Base-by-base conservation (phyloP, 2,329 filamentous ascomycete species). In the Penicillium rolfsii region DNA sequence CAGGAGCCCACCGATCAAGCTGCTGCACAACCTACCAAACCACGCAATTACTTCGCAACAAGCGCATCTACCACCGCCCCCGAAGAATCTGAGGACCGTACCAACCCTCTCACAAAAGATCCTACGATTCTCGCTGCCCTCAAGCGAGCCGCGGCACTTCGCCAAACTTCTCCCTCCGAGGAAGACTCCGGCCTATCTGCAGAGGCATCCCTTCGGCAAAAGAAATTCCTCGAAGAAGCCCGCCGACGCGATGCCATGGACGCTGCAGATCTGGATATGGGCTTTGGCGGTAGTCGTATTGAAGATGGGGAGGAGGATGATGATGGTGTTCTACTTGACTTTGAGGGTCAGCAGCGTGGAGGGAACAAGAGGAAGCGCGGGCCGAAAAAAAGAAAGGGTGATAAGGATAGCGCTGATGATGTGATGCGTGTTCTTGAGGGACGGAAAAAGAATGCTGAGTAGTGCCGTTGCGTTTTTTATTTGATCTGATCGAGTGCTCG, bases 191-290 rank as follows among this genome's bases (percentile, higher is more conserved):
- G 83, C 61, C 77, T 79, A 5, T 85, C 85, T 2, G 84, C 87
- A 65, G 86, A 86, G 1, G 85, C 87, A 63, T 85, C 89, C 64
- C 87, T 88, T 53, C 88, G 89, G 7, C 86, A 89, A 55, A 89
- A 87, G 74, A 89, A 86, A 66, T 90, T 97, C 81, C 81, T 97
- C 5, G 82, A 88, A 68, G 84, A 84, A 61, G 86, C 82, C 9
- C 73, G 71, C 48, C 75, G 76, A 9, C 80, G 79, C n/a, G 78
- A 88, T 58, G 89, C 91, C 67, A 86, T 93, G 52, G 94, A 98
- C 73, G 87, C 93, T 52, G 88, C 94, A 59, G 94, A 99, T 77
- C 85, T 99, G 79, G 95, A 99, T 72, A 86, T 98, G 82, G 94
- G 93, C 62, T 98, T 99, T 72, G 95, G 95, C 36, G 91, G 88